Evolutionary conservation across 2,329 filamentous ascomycete species (phyloP), one percentile per base, ranked within the genome.

Genomic region (Mollisia scopiformis): DNA sequence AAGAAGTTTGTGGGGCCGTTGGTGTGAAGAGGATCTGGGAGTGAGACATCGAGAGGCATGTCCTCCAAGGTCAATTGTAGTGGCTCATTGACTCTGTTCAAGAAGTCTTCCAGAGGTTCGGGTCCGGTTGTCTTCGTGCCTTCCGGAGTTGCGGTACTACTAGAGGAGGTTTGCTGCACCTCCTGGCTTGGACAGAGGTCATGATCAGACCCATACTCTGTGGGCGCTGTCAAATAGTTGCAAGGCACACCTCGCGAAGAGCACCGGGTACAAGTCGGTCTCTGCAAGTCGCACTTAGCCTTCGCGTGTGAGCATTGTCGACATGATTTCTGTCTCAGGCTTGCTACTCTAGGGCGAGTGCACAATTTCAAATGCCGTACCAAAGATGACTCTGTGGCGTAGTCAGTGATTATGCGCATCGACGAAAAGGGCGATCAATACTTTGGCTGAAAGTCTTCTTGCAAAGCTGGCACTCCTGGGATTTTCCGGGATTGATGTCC

Each of bases 301-400:
- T 73, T 73, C 21, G 70, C 69, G n/a, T 27, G 31, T 13, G 68
- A 68, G 57, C 71, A 73, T 27, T 58, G 62, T 21, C 65, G 68
- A 35, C 72, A 73, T 25, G 71, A 68, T 55, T 73, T 73, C 55
- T 72, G 70, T 31, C 61, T 53, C 11, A 59, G 13, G 47, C 52
- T 57, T 46, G 27, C 30, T 21, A 52, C 46, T 23, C 55, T 59
- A 30, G 50, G 41, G 28, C 56, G 59, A 43, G 35, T 58, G 37
- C 62, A 65, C 39, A 57, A 37, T 28, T 62, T 65, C 7, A 47
- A 31, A 41, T 65, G 60, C 21, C 62, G 55, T 6, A 62, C 52
- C 2, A 65, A 41, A 6, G 60, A 62, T 5, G 62, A 62, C 46
- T 64, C 62, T 64, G 28, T 25, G 27, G 16, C 7, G 13, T 0